Evolutionary conservation across 352 stramenopile species (phyloP).

Genomic region (Globisporangium camurandrum): DNA sequence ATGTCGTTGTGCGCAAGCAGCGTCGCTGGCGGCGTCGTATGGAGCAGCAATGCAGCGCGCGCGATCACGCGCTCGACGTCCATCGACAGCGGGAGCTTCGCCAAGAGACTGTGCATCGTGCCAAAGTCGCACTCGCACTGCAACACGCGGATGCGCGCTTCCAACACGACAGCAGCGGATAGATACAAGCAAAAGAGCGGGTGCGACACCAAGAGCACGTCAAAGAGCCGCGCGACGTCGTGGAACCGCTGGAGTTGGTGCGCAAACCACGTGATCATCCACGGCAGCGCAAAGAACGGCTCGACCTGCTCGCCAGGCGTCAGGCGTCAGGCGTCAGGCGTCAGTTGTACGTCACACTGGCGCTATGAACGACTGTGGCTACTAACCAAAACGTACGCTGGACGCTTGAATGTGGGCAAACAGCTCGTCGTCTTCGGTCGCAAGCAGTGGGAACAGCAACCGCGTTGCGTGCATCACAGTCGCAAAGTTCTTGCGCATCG

Average conservation of each 20-base stretch:
- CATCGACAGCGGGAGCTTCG: slow-evolving; percentile 71
- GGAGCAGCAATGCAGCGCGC: slow-evolving; percentile 42
- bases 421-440: slow-evolving; percentile 52
- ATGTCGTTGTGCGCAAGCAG: slow-evolving; percentile 15
- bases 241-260: slow-evolving; percentile 87
- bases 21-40: slow-evolving; percentile 38
- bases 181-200: slow-evolving; percentile 90
- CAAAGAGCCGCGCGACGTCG: slow-evolving; percentile 88
- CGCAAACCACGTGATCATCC: slow-evolving; percentile 94
- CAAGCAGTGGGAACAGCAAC: slow-evolving; percentile 63
- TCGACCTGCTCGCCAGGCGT: slow-evolving; percentile 61
- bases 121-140: slow-evolving; percentile 73
- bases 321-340: neutral
- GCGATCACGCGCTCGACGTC: slow-evolving; percentile 56
- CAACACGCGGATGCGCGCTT: slow-evolving; percentile 44
- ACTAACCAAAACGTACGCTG: slow-evolving; percentile 20
- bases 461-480: slow-evolving; percentile 55
- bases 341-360: neutral
- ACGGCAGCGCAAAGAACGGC: slow-evolving; percentile 90
- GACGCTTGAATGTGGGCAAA: slow-evolving; percentile 57
- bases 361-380: neutral
- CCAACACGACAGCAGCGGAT: slow-evolving; percentile 66
- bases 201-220: slow-evolving; percentile 91
- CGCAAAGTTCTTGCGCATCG: slow-evolving; percentile 82
- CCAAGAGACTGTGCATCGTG: slow-evolving; percentile 60